A percentile compares a stretch with the other conserved stretches of the same genome.
Evolutionary conservation across 2,329 filamentous ascomycete genomes (phyloP).

Genomic region (Trichoderma koningiopsis): DNA sequence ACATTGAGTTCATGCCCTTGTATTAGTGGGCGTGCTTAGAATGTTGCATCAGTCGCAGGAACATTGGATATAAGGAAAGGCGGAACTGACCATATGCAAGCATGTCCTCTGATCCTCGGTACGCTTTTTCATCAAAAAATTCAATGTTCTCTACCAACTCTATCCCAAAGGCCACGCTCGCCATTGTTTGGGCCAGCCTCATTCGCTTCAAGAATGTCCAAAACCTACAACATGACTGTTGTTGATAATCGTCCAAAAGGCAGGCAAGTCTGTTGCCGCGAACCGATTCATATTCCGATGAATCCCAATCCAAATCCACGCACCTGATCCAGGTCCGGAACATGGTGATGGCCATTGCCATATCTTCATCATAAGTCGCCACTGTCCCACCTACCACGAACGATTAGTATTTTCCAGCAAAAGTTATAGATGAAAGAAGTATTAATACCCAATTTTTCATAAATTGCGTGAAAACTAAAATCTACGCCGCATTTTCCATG

Average conservation of each 20-base stretch:
- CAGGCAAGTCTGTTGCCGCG: background rate
- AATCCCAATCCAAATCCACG: background rate
- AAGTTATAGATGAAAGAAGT: background rate
- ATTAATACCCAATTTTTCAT: background rate
- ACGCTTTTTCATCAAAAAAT: background rate
- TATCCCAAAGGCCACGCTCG: too few species aligned
- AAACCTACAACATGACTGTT: background rate
- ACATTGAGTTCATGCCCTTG: background rate
- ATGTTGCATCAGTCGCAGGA: background rate
- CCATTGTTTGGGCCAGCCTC: background rate
- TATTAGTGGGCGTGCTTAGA: background rate
- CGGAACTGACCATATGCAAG: background rate
- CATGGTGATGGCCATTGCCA: background rate
- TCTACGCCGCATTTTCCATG: too few species aligned
- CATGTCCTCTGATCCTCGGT: background rate
- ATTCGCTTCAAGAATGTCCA: constrained; percentile 11
- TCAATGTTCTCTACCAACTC: background rate
- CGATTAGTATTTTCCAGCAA: background rate
- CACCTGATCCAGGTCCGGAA: background rate
- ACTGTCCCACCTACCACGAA: background rate
- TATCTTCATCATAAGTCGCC: background rate
- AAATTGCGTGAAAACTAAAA: background rate
- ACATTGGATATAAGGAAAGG: background rate
- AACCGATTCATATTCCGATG: background rate
- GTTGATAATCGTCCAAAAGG: background rate